These are phyloP conservation scores for Byssoonygena ceratinophila DNA, from an alignment of 2,329 filamentous ascomycete genomes.

Conservation along the genomic window DNA sequence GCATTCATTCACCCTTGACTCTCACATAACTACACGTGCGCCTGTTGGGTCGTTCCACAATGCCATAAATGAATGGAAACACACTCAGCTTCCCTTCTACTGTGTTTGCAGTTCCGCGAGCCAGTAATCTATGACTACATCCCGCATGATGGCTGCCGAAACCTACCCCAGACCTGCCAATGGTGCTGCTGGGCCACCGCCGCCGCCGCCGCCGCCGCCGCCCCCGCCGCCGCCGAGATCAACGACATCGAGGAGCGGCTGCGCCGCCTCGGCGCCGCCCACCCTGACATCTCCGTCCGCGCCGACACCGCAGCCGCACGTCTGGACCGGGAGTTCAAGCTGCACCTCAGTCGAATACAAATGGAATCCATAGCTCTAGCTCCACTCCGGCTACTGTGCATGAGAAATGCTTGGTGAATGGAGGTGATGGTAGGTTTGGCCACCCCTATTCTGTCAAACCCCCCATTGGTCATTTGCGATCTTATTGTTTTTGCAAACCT, in stretches of 20 bases:
- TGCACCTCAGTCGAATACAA: constrained; percentile 1
- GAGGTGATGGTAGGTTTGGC: background rate
- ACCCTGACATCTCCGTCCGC: too few species aligned
- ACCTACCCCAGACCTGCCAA: constrained; percentile 3
- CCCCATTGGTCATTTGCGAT: background rate
- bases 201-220: background rate
- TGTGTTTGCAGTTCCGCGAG: background rate
- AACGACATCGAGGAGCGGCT: too few species aligned
- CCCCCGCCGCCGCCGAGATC: too few species aligned
- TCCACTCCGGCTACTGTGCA: background rate
- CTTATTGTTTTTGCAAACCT: background rate
- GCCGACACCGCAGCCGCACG: too few species aligned
- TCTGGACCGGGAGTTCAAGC: background rate
- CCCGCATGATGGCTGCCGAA: constrained; percentile 5
- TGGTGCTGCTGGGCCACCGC: background rate
- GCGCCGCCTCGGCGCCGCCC: too few species aligned
- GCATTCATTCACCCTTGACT: too few species aligned
- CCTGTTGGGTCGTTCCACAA: background rate
- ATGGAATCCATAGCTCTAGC: background rate
- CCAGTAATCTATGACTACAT: background rate
- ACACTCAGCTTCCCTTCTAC: background rate
- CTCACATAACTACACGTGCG: background rate
- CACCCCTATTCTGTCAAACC: background rate
- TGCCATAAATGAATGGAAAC: background rate
- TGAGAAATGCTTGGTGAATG: background rate